phyloP scores from a whole-genome alignment of 768 basidiomycete genomes.

The Antrodiella citrinella region DNA sequence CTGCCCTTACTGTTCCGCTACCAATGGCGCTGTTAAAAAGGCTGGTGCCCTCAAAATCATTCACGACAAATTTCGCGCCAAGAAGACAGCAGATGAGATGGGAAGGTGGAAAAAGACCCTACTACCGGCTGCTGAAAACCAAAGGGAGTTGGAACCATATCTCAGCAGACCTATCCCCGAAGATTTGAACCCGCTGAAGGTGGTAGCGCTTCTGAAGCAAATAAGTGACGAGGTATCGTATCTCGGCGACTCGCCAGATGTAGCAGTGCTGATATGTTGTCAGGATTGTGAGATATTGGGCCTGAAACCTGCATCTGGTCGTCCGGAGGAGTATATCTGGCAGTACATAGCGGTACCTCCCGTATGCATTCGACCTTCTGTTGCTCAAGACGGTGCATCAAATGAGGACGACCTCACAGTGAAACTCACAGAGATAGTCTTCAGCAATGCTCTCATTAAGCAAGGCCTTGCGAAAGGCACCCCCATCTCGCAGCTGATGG shows the following conservation, averaged over 20 bases:
- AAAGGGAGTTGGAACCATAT: slow-evolving; percentile 80
- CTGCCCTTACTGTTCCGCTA: slow-evolving; percentile 89
- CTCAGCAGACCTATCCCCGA: slow-evolving; percentile 85
- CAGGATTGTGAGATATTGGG: slow-evolving; percentile 96
- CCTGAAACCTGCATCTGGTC: slow-evolving; percentile 75
- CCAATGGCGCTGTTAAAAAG: slow-evolving; percentile 96
- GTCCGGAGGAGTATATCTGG: slow-evolving; percentile 98
- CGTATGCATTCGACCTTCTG: slow-evolving; percentile 94
- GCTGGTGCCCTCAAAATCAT: slow-evolving; percentile 91
- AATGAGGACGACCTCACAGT: slow-evolving; percentile 98
- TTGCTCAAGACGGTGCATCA: slow-evolving; percentile 94
- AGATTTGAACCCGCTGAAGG: slow-evolving; percentile 91
- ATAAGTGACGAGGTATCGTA: slow-evolving; percentile 82
- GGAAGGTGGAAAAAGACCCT: slow-evolving; percentile 85
- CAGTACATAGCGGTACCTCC: slow-evolving; percentile 98
- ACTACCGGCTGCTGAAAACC: slow-evolving; percentile 69
- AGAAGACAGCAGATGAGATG: slow-evolving; percentile 85
- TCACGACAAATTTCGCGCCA: slow-evolving; percentile 94
- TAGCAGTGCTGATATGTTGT: not conserved
- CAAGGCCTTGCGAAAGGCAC: slow-evolving; percentile 83
- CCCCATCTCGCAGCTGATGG: slow-evolving; percentile 87
- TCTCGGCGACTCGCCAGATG: not conserved
- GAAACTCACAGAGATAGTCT: slow-evolving; percentile 94
- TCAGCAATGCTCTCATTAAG: slow-evolving; percentile 88
- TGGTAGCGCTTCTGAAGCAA: slow-evolving; percentile 83